Conservation (phyloP, 257 asterid genomes). For the Verbena officinalis region DNA sequence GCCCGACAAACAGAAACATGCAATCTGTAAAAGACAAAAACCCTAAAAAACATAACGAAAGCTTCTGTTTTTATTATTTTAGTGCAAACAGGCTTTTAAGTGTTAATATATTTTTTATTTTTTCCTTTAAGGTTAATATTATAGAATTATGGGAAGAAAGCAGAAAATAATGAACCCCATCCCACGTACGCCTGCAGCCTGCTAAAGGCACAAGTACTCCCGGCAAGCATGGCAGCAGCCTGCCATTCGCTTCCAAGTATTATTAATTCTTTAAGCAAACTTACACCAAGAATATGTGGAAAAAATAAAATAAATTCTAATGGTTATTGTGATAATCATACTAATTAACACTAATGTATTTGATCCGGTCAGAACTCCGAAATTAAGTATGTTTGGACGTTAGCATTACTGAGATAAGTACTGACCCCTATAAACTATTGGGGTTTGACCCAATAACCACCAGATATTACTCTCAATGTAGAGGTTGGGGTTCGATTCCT, state of each 20-base stretch:
- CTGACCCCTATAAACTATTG: too few species aligned
- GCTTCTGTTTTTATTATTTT: background rate
- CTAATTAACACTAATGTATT: too few species aligned
- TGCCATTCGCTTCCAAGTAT: background rate
- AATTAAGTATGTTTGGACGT: too few species aligned
- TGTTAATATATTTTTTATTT: background rate
- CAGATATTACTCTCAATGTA: too few species aligned
- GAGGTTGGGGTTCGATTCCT: too few species aligned
- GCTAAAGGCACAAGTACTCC: background rate
- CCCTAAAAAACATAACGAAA: background rate
- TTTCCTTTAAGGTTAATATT: background rate
- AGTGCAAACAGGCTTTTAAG: background rate
- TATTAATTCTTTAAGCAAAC: background rate
- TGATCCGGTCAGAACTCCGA: too few species aligned
- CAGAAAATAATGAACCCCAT: background rate
- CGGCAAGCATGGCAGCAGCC: slow-evolving; percentile 13
- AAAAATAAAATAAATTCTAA: background rate
- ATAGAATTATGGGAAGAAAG: background rate
- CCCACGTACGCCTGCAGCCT: too few species aligned
- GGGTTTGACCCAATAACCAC: too few species aligned
- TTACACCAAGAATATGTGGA: background rate
- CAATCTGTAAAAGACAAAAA: background rate
- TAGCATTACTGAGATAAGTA: too few species aligned
- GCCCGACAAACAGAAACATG: background rate
- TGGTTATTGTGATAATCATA: too few species aligned